These are phyloP conservation scores for Candida railenensis DNA, from an alignment of 805 yeast species.

Conservation along the genomic window DNA sequence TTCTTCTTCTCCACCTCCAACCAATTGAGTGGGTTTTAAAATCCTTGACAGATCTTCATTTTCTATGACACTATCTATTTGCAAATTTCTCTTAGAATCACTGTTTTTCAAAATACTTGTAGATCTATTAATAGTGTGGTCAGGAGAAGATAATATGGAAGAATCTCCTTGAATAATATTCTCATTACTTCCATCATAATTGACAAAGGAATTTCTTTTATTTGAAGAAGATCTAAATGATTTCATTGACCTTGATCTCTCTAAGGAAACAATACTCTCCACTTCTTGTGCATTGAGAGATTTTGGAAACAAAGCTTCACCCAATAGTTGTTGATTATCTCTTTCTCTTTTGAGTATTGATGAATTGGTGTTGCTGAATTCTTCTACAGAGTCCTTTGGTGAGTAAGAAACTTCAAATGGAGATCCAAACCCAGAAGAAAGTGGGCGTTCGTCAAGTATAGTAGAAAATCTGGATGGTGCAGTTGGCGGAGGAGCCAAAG, in stretches of 20 bases:
- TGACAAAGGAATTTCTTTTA: conserved; percentile 37
- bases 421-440: conserved; percentile 24
- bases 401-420: conserved; percentile 26
- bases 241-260: conserved; percentile 59
- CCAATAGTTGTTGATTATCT: conserved; percentile 26
- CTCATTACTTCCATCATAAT: conserved; percentile 42
- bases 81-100: conserved; percentile 18
- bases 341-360: not conserved
- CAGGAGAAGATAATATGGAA: conserved; percentile 6
- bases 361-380: conserved; percentile 1
- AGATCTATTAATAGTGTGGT: conserved; percentile 26
- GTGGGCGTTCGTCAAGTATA: not conserved
- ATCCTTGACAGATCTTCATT: not conserved
- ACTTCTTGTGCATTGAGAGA: conserved; percentile 65
- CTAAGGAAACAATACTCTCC: conserved; percentile 70
- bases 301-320: conserved; percentile 69
- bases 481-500: conserved; percentile 2
- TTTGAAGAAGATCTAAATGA: conserved; percentile 41
- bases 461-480: conserved; percentile 1
- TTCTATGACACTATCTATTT: conserved; percentile 4
- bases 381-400: conserved; percentile 5
- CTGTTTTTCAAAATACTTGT: conserved; percentile 41
- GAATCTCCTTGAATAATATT: conserved; percentile 27
- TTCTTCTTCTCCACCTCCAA: not conserved
- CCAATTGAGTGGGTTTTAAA: not conserved